These are phyloP conservation scores for Cryphonectria nitschkei DNA, from an alignment of 2,329 filamentous ascomycete genomes.

Conservation along the genomic window DNA sequence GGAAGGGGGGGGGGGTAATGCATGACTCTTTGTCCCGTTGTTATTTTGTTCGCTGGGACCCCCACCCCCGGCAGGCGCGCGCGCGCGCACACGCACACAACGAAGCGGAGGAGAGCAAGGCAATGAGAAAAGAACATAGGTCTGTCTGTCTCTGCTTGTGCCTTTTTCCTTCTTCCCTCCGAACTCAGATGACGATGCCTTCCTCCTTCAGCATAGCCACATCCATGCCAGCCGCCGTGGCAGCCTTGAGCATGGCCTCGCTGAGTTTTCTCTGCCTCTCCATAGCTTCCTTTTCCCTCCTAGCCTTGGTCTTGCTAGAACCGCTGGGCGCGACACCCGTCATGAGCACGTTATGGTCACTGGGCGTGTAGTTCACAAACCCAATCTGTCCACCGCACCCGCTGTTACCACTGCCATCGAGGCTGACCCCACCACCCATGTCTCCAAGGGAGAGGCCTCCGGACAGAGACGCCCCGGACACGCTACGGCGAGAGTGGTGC, in stretches of 20 bases:
- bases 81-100: too few species aligned
- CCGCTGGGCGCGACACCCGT: conserved; percentile 91
- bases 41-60: too few species aligned
- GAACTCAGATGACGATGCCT: conserved; percentile 48
- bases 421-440: conserved; percentile 31
- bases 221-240: conserved; percentile 73
- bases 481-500: conserved; percentile 16
- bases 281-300: conserved; percentile 82
- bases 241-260: conserved; percentile 69
- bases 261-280: conserved; percentile 73
- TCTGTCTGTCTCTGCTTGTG: background rate
- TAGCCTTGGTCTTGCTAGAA: conserved; percentile 91
- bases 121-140: background rate
- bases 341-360: conserved; percentile 78
- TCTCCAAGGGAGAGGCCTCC: conserved; percentile 26
- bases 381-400: conserved; percentile 44
- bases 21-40: too few species aligned
- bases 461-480: background rate
- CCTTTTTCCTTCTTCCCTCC: background rate
- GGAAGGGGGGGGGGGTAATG: too few species aligned
- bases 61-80: too few species aligned
- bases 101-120: too few species aligned
- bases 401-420: conserved; percentile 36
- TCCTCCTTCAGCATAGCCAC: conserved; percentile 56
- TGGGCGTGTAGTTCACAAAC: conserved; percentile 90